A percentile compares a stretch with the other conserved stretches of the same genome.
phyloP scores from a whole-genome alignment of 2,329 filamentous ascomycete species.

The Exophiala sideris region DNA sequence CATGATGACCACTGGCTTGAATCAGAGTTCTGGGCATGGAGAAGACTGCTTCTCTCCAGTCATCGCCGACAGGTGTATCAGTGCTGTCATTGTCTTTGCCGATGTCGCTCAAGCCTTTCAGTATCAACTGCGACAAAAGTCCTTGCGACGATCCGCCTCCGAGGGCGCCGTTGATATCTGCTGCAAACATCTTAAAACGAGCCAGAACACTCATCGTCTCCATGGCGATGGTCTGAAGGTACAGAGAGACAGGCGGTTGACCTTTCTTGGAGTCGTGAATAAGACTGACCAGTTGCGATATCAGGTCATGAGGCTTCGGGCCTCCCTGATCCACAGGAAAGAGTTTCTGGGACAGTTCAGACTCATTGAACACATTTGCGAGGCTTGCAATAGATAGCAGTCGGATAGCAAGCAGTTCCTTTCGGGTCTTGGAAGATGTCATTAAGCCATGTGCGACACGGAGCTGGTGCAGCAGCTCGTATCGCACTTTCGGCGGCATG shows the following conservation, averaged over 20 bases:
- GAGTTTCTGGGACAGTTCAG: constrained; percentile 79
- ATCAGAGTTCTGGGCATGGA: constrained; percentile 74
- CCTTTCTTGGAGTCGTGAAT: constrained; percentile 77
- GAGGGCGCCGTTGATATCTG: constrained; percentile 84
- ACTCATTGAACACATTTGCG: constrained; percentile 81
- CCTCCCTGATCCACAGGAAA: constrained; percentile 86
- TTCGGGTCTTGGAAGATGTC: constrained; percentile 62
- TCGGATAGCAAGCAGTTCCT: constrained; percentile 74
- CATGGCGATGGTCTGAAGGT: constrained; percentile 78
- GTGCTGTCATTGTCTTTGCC: constrained; percentile 56
- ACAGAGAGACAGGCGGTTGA: constrained; percentile 64
- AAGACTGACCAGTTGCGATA: constrained; percentile 87
- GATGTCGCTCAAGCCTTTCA: constrained; percentile 85
- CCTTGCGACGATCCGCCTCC: constrained; percentile 96
- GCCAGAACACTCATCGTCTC: constrained; percentile 81
- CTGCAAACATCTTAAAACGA: constrained; percentile 69
- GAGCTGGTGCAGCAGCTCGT: constrained; percentile 80
- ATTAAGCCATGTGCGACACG: constrained; percentile 78
- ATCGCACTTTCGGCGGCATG: constrained; percentile 69
- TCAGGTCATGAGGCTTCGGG: constrained; percentile 80
- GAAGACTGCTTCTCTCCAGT: constrained; percentile 89
- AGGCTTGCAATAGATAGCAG: constrained; percentile 86
- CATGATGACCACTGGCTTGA: constrained; percentile 23
- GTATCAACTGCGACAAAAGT: constrained; percentile 85
- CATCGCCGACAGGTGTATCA: constrained; percentile 66